Base-by-base conservation (phyloP, 2,329 filamentous ascomycete species). In the Sclerotinia spermophila region DNA sequence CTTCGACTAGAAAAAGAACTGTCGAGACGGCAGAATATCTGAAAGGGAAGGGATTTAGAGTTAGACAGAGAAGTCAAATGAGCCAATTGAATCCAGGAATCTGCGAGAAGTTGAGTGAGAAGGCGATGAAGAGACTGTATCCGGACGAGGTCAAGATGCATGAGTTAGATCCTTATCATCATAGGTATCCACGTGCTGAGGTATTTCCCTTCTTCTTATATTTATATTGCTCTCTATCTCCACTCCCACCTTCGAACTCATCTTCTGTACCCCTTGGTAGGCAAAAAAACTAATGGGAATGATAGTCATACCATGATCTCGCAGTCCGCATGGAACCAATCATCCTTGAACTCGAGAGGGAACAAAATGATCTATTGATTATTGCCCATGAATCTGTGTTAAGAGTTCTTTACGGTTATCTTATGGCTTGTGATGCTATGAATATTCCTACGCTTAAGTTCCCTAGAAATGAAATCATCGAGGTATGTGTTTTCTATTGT, bases 341-440 rank as follows among this genome's bases (percentile, higher is more conserved):
- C 78, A 99, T 99, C 78, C 87, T 99, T 42, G 96, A 99, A 80
- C 87, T 99, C 21, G 96, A 99, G 83, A 90, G 96, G 58, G 96
- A 99, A 82, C 93, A 97, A 77, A 97, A 96, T 75, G 96, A 99
- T 79, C 86, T 99, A n/a, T 87, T 99, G 68, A 97, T 99, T 79
- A 97, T 99, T 75, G 96, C 96, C 0, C 96, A 99, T 80, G 96
- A 99, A 81, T 97, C 93, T 67, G 96, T 99, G n/a, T 86, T 99
- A 61, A 92, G 96, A 58, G 96, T 99, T 35, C 86, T 99, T 5
- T 99, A 99, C 79, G 94, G 94, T 35, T 99, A 99, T 81, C 85
- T 99, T 53, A 99, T 99, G 96, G 96, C 97, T 76, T 98, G 96
- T 82, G 96, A 95, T 79, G 94, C 96, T 13, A 92, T 91, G 81